Base-by-base conservation (phyloP, 2,329 filamentous ascomycete species). In the Trichoderma simmonsii region DNA sequence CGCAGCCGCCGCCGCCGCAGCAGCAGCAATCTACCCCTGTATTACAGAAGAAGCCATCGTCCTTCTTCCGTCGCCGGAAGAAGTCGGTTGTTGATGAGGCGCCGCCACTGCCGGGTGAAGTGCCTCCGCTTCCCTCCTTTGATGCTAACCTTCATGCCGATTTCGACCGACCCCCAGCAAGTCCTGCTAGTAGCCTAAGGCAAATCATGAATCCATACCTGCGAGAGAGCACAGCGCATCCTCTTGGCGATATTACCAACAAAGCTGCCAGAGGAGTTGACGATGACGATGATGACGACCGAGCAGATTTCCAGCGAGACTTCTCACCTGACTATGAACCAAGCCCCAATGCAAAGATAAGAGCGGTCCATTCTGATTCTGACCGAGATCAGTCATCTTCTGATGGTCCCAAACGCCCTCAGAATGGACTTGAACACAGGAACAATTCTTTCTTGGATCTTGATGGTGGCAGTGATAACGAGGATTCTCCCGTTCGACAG, bases 61-160 rank as follows among this genome's bases (percentile, higher is more conserved):
- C 94, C 0, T 98, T 99, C 83, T 98, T 98, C 83, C 89, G 96
- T 74, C 88, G 96, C 73, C 89, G 95, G 74, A 98, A 98, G 88
- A 97, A 95, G 87, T 97, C 95, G 6, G 82, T 94, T 39, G 88
- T 90, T 15, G 94, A 97, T 74, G 86, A 89, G 26, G 87, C 87
- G 51, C 90, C 92, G 39, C 90, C 91, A 9, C 81, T 91, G 34
- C 86, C 81, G 72, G 85, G 79, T 73, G 83, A 81, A 76, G 81
- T 81, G 48, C 80, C 82, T 7, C 82, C 83, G 1, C 75, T 84
- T 65, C 81, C 84, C 26, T 76, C 79, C 32, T 75, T 82, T 11
- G 57, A 60, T 14, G 18, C 30, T 18, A 60, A 60, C 57, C 57
- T 60, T 3, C 30, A 60, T 60, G 71, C 77, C 28, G 79, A 79